Percentiles rank a stretch among this genome's conserved stretches.
phyloP scores from a whole-genome alignment of 192 early-diverging fungal genomes.

The Entomortierella chlamydospora region DNA sequence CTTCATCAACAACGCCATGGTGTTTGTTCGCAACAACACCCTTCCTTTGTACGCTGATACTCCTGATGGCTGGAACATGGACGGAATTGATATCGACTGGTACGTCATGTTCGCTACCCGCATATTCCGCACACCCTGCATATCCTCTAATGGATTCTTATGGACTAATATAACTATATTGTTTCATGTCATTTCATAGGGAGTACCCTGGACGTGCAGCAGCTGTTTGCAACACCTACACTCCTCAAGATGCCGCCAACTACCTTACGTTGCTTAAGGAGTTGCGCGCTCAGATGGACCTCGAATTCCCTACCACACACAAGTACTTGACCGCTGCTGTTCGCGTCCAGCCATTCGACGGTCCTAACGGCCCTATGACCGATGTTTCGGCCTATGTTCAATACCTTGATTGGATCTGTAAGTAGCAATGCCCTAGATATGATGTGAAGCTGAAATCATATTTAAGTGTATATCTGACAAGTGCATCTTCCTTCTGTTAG shows the following conservation, averaged over 20 bases:
- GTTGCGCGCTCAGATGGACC: slow-evolving; percentile 61
- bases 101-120: slow-evolving; percentile 4
- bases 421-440: slow-evolving; percentile 71
- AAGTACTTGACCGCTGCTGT: slow-evolving; percentile 76
- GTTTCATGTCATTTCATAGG: neutral
- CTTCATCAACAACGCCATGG: slow-evolving; percentile 66
- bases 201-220: slow-evolving; percentile 77
- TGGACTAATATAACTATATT: neutral
- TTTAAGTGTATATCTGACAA: no score
- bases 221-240: slow-evolving; percentile 64
- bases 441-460: no score
- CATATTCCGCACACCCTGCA: neutral
- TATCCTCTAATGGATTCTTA: no score
- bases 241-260: slow-evolving; percentile 67
- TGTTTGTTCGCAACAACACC: slow-evolving; percentile 43
- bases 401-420: slow-evolving; percentile 70
- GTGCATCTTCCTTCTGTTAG: neutral
- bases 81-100: slow-evolving; percentile 51
- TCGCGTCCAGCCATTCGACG: slow-evolving; percentile 70
- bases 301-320: slow-evolving; percentile 41
- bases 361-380: slow-evolving; percentile 56
- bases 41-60: slow-evolving; percentile 13
- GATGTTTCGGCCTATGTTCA: slow-evolving; percentile 68
- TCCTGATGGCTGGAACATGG: slow-evolving; percentile 46
- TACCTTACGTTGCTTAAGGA: slow-evolving; percentile 69